A percentile compares a stretch with the other conserved stretches of the same genome.
phyloP scores from a whole-genome alignment of 805 yeast species.

The Kodamaea jinghongensis region DNA sequence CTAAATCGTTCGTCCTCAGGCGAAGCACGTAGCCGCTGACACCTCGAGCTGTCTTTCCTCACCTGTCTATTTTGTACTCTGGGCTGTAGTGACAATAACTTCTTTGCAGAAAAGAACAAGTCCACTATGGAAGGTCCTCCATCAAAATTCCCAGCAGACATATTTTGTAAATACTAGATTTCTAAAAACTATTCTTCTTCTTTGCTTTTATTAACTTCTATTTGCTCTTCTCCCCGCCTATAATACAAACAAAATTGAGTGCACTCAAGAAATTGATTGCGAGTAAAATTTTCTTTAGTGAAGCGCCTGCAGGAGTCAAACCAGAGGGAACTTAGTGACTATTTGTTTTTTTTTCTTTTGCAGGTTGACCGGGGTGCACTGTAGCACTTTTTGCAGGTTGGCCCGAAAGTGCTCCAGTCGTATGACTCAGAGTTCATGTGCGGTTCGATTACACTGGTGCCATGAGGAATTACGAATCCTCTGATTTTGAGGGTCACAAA shows the following conservation, averaged over 20 bases:
- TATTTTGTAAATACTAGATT: conserved; percentile 5
- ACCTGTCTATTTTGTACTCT: conserved; percentile 39
- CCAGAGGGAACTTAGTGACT: too few relatives aligned
- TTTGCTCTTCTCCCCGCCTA: conserved; percentile 2
- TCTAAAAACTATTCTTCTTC: not conserved
- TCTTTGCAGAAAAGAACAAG: conserved; percentile 41
- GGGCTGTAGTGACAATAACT: conserved; percentile 35
- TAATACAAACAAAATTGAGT: not conserved
- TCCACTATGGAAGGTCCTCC: conserved; percentile 39
- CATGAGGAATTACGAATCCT: too few relatives aligned
- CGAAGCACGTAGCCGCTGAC: conserved; percentile 17
- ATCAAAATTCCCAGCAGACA: conserved; percentile 10
- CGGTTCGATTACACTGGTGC: too few relatives aligned
- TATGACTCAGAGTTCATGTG: too few relatives aligned
- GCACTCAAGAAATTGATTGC: too few relatives aligned
- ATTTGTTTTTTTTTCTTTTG: too few relatives aligned
- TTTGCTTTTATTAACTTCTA: not conserved
- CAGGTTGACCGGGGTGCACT: not conserved
- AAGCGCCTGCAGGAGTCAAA: conserved; percentile 1
- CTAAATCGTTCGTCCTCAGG: conserved; percentile 2
- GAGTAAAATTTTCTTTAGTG: too few relatives aligned
- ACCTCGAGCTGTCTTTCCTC: conserved; percentile 30
- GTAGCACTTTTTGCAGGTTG: not conserved
- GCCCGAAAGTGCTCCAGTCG: too few relatives aligned
- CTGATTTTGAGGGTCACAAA: too few relatives aligned